Conservation (phyloP, 169 alveolate genomes). For the Plasmodium gonderi region DNA sequence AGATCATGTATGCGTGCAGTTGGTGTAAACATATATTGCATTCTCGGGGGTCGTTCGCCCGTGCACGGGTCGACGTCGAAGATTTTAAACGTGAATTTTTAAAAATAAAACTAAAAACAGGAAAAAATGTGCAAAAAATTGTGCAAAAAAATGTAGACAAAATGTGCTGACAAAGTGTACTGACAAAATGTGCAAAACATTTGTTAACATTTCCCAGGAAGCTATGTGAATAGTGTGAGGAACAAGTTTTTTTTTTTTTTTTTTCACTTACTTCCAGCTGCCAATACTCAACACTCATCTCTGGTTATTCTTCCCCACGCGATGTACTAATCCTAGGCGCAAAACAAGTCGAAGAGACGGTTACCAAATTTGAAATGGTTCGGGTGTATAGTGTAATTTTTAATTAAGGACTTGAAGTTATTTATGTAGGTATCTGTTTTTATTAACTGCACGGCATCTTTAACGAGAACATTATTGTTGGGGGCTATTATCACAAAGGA, state of each 20-base stretch:
- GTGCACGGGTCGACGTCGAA: neutral
- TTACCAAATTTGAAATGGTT: constrained; percentile 12
- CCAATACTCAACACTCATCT: too few species aligned
- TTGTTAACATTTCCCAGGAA: neutral
- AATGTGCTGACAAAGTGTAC: neutral
- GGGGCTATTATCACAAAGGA: constrained; percentile 57
- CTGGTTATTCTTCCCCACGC: neutral
- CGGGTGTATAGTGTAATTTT: constrained; percentile 42
- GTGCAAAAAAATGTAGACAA: neutral
- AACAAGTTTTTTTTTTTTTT: too few species aligned
- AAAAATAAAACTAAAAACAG: neutral
- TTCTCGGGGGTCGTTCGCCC: too few species aligned
- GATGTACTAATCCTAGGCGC: neutral
- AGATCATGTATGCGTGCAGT: too few species aligned
- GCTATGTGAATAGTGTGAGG: neutral
- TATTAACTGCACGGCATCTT: constrained; percentile 52
- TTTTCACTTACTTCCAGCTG: too few species aligned
- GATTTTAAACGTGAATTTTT: neutral
- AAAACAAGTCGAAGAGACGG: constrained; percentile 45
- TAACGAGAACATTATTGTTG: constrained; percentile 35
- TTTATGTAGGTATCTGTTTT: constrained; percentile 42
- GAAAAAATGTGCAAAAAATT: neutral
- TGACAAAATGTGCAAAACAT: neutral
- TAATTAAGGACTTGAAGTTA: constrained; percentile 41
- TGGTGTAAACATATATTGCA: too few species aligned